These are phyloP conservation scores for Parastagonospora nodorum DNA, from an alignment of 2,329 filamentous ascomycete genomes.

Conservation along the genomic window DNA sequence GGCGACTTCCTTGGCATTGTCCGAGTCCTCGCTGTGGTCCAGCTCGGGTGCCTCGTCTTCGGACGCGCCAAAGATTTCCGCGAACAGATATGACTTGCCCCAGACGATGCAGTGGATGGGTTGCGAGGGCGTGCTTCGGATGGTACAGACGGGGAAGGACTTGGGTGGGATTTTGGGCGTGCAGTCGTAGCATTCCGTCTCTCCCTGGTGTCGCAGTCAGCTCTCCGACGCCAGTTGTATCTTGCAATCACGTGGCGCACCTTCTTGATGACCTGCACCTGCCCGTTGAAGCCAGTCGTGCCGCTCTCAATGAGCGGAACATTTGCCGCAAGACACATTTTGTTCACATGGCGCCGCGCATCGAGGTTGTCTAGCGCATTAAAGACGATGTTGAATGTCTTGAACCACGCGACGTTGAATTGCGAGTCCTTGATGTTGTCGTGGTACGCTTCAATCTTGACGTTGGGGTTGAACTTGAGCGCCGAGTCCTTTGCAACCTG, in stretches of 20 bases:
- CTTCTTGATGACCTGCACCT: constrained; percentile 95
- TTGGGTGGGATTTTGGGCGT: constrained; percentile 87
- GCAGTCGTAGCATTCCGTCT: constrained; percentile 97
- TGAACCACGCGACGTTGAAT: constrained; percentile 90
- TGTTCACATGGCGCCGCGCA: constrained; percentile 91
- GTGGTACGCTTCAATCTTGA: constrained; percentile 86
- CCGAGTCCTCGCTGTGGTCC: constrained; percentile 77
- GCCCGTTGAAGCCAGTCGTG: constrained; percentile 96
- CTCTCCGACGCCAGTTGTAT: background rate
- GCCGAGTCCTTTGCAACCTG: constrained; percentile 93
- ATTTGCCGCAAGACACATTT: constrained; percentile 92
- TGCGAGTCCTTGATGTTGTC: constrained; percentile 90
- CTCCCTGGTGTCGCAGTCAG: constrained; percentile 54
- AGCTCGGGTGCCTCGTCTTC: constrained; percentile 82
- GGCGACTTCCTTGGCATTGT: constrained; percentile 86
- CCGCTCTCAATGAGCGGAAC: constrained; percentile 94
- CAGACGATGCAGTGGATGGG: constrained; percentile 99
- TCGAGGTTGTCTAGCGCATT: constrained; percentile 97
- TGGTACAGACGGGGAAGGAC: constrained; percentile 94
- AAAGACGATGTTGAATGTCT: constrained; percentile 82
- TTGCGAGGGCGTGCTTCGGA: constrained; percentile 92
- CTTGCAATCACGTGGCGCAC: constrained; percentile 37
- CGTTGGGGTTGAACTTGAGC: constrained; percentile 84
- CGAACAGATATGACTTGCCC: constrained; percentile 95
- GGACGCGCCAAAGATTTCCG: constrained; percentile 89